Percentiles rank a stretch among this genome's conserved stretches.
These are phyloP conservation scores for Fusarium marasasianum DNA, from an alignment of 2,329 filamentous ascomycete species.

Conservation along the genomic window DNA sequence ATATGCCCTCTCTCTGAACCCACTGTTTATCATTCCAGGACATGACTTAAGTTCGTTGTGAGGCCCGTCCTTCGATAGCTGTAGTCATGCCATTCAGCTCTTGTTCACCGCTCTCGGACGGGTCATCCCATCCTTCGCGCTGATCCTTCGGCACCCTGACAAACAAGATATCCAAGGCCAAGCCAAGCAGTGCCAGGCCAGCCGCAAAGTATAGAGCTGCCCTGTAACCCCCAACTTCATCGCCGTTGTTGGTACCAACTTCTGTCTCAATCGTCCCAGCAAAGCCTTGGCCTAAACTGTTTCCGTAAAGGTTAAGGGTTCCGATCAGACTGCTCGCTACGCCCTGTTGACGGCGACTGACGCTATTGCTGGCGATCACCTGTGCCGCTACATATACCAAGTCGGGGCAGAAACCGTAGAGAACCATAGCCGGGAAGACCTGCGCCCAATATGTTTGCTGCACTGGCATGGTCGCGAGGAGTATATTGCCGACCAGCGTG, in stretches of 20 bases:
- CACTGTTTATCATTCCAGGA: no score
- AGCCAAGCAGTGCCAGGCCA: slow-evolving; percentile 1
- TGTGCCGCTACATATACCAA: slow-evolving; percentile 61
- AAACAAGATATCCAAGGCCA: slow-evolving; percentile 3
- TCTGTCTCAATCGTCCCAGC: slow-evolving; percentile 49
- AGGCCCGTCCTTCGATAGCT: not conserved
- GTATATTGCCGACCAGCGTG: slow-evolving; percentile 6
- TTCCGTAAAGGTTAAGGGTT: slow-evolving; percentile 47
- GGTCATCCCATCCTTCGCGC: slow-evolving; percentile 17
- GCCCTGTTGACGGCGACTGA: slow-evolving; percentile 58
- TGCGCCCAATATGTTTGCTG: slow-evolving; percentile 54
- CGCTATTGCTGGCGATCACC: slow-evolving; percentile 63
- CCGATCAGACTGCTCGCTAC: slow-evolving; percentile 61
- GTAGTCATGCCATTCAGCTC: slow-evolving; percentile 3
- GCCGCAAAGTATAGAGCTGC: slow-evolving; percentile 18
- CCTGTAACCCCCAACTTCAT: slow-evolving; percentile 2
- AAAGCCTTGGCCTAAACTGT: slow-evolving; percentile 46
- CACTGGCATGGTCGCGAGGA: slow-evolving; percentile 54
- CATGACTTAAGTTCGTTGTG: not conserved
- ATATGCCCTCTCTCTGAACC: no score
- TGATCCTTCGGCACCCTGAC: slow-evolving; percentile 19
- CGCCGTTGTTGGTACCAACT: not conserved
- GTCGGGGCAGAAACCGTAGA: slow-evolving; percentile 55
- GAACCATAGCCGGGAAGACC: slow-evolving; percentile 51
- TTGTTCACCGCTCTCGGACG: not conserved